Conservation (phyloP, 2,329 filamentous ascomycete genomes). For the Ramularia collo-cygni region DNA sequence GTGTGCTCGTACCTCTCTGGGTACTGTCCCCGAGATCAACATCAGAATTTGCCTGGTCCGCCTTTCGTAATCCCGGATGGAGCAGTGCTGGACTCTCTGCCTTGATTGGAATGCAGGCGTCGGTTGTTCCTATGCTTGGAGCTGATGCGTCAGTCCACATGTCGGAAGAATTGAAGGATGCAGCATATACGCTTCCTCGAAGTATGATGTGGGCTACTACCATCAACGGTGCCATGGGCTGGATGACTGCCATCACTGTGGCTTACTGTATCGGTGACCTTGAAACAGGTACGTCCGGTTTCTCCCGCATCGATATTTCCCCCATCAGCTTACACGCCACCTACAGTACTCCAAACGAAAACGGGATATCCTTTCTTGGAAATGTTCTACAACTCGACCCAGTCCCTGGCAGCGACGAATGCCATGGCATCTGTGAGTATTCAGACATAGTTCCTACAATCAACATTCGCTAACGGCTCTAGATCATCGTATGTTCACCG, state of each 20-base stretch:
- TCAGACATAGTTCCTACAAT: slow-evolving; percentile 2
- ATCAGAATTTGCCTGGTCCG: slow-evolving; percentile 12
- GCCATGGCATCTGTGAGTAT: slow-evolving; percentile 16
- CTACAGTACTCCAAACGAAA: slow-evolving; percentile 22
- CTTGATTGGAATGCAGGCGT: slow-evolving; percentile 15
- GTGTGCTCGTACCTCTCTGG: slow-evolving; percentile 37
- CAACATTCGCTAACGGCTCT: slow-evolving; percentile 3
- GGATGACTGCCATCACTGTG: slow-evolving; percentile 14
- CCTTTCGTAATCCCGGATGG: slow-evolving; percentile 16
- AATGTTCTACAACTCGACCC: slow-evolving; percentile 23
- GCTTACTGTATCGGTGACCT: slow-evolving; percentile 19
- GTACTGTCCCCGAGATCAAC: slow-evolving; percentile 23
- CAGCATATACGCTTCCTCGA: slow-evolving; percentile 18
- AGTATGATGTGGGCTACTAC: slow-evolving; percentile 18
- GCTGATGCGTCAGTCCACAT: slow-evolving; percentile 16
- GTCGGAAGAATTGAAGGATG: slow-evolving; percentile 19
- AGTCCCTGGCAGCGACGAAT: slow-evolving; percentile 18
- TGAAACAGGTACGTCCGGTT: slow-evolving; percentile 3
- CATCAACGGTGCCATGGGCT: slow-evolving; percentile 13
- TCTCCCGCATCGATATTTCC: too few relatives aligned
- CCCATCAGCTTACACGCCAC: slow-evolving; percentile 17
- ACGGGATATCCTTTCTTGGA: slow-evolving; percentile 21
- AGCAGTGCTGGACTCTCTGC: slow-evolving; percentile 13
- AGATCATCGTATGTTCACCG: slow-evolving; percentile 22
- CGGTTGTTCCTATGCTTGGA: slow-evolving; percentile 16